Evolutionary conservation across 2,329 filamentous ascomycete species (phyloP), one percentile per base, ranked within the genome.

Genomic region (Fusarium irregulare): DNA sequence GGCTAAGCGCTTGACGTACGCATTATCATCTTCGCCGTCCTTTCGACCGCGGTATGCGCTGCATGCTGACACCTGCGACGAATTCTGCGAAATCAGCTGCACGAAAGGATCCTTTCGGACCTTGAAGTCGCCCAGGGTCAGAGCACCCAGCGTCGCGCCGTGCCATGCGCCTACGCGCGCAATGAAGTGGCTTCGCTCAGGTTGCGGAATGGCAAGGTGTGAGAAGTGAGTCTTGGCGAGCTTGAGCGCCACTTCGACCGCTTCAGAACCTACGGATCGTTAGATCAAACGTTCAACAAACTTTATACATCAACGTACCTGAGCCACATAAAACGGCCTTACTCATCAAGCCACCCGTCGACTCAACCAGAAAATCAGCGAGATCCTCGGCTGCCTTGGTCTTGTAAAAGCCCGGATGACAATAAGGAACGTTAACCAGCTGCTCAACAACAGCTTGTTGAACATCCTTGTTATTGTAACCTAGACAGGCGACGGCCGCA

Each of bases 1-100:
- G 0, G 81, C 78, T 0, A 88, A 76, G 1, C 81, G 74, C 0
- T 54, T 34, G 0, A 82, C 80, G 50, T 83, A 87, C 7, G 77
- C 73, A 2, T 76, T 77, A 16, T 84, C 59, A 5, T 49, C 27
- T 13, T 67, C 64, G 4, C 56, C 64, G 0, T 50, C n/a, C 0
- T 25, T 50, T 9, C 37, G 32, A 9, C 64, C 64, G 4, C 64
- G 59, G 21, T 68, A 67, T 3, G 64, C n/a, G 25, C 64, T 67
- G 9, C 64, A 67, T 0, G 64, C 64, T 1, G 64, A 67, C 3
- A 67, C 51, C 0, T 45, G 67, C 0, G 71, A 72, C 1, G 68
- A 57, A 7, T 61, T 74, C 20, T 66, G 59, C 6, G 66, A 57
- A 2, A 74, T 68, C 47, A 73, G 50, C 1, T 62, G 59, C 2